Conservation (phyloP, 257 asterid species). For the Gardenia jasminoides region DNA sequence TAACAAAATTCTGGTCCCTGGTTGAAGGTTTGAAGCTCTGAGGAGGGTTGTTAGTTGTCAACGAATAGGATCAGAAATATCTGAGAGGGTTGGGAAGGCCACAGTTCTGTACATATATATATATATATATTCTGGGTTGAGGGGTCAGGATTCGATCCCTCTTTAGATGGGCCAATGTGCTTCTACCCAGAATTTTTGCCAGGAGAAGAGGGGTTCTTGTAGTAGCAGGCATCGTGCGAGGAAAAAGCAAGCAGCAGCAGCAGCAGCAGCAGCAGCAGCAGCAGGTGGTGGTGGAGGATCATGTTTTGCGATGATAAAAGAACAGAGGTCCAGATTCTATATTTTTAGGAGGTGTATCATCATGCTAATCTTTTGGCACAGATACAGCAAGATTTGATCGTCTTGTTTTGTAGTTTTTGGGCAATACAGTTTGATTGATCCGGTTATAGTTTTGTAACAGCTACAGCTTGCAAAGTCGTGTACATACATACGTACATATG, state of each 20-base stretch:
- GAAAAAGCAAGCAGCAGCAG: background rate
- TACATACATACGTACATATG: background rate
- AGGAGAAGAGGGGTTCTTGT: conserved; percentile 17
- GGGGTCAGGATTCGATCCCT: background rate
- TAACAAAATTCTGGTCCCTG: no score
- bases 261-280: background rate
- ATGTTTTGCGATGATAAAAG: conserved; percentile 27
- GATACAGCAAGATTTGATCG: conserved; percentile 22
- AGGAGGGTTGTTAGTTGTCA: conserved; percentile 1
- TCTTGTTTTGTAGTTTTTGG: background rate
- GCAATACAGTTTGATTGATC: background rate
- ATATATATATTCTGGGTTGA: background rate
- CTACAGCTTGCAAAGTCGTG: background rate
- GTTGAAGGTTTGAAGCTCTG: background rate
- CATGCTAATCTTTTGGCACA: conserved; percentile 42
- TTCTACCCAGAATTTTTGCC: conserved; percentile 14
- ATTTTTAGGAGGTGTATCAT: conserved; percentile 32
- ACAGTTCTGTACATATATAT: background rate
- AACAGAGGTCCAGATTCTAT: conserved; percentile 35
- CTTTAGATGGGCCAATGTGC: conserved; percentile 33
- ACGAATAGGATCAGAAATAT: background rate
- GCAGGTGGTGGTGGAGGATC: background rate
- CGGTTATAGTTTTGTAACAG: background rate
- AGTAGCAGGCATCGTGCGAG: background rate
- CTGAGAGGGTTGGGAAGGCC: background rate